A percentile compares a stretch with the other conserved stretches of the same genome.
These are phyloP conservation scores for Calendula officinalis DNA, from an alignment of 129 eudicot species.

Conservation along the genomic window DNA sequence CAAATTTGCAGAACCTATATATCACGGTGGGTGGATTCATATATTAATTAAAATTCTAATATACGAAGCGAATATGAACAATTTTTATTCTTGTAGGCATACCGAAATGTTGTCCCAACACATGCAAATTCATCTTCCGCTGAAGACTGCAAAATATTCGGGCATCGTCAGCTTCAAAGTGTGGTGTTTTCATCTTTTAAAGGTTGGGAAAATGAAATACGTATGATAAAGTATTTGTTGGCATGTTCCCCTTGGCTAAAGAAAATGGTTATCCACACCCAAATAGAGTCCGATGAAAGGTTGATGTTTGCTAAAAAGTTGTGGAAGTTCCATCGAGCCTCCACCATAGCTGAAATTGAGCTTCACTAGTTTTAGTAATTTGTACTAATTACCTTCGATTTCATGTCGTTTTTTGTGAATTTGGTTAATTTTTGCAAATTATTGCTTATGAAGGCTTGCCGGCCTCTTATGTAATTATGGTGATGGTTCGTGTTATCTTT, in stretches of 20 bases:
- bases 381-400: background rate
- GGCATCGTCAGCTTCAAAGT: background rate
- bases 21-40: background rate
- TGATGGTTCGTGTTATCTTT: too few species aligned
- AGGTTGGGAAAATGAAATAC: background rate
- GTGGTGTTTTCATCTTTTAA: background rate
- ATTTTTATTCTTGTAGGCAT: background rate
- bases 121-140: background rate
- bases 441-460: too few species aligned
- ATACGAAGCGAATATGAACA: background rate
- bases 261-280: background rate
- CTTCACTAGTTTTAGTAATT: background rate
- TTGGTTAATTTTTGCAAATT: too few species aligned
- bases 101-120: background rate
- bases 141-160: background rate
- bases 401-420: too few species aligned
- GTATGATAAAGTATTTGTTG: background rate
- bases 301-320: background rate
- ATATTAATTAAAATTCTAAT: background rate
- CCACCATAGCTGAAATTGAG: background rate
- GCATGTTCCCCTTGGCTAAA: background rate
- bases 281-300: background rate
- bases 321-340: background rate
- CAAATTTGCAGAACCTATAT: slow-evolving; percentile 1
- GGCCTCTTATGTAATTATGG: too few species aligned